phyloP scores from a whole-genome alignment of 345 rosid genomes.

The Alliaria petiolata region DNA sequence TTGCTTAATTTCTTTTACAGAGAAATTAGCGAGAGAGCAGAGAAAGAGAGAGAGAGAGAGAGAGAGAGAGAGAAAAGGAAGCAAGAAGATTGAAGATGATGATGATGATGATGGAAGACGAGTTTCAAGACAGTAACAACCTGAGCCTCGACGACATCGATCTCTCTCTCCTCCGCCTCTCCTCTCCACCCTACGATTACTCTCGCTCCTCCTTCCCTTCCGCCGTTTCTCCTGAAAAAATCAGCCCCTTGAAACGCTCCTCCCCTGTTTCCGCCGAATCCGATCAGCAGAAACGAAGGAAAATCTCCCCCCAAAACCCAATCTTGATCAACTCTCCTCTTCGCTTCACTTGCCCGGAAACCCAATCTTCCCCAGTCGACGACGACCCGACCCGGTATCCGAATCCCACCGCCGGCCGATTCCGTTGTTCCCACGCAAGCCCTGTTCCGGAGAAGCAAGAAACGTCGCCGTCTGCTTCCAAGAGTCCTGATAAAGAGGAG shows the following conservation, averaged over 20 bases:
- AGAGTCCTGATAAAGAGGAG: conserved; percentile 7
- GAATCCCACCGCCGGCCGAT: neutral
- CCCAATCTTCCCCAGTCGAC: neutral
- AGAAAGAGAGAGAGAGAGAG: neutral
- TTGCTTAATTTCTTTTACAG: neutral
- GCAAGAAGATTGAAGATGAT: neutral
- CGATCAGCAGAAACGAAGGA: conserved; percentile 23
- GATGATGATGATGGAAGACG: conserved; percentile 15
- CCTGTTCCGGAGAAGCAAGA: conserved; percentile 13
- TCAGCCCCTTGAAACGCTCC: conserved; percentile 26
- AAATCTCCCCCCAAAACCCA: conserved; percentile 1
- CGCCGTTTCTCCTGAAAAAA: neutral
- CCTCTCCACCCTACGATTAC: conserved; percentile 23
- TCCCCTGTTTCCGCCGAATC: conserved; percentile 31
- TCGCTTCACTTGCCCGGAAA: neutral
- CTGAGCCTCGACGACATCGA: conserved; percentile 26
- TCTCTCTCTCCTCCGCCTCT: conserved; percentile 30
- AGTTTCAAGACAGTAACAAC: neutral
- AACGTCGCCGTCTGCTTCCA: conserved; percentile 5
- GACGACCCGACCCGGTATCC: neutral
- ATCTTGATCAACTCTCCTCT: conserved; percentile 14
- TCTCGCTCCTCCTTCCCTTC: neutral
- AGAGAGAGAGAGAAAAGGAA: neutral
- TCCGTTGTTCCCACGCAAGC: neutral
- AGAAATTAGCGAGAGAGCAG: too few relatives aligned